Evolutionary conservation across 116 monocot genomes (phyloP).

Genomic region (Iris pallida): DNA sequence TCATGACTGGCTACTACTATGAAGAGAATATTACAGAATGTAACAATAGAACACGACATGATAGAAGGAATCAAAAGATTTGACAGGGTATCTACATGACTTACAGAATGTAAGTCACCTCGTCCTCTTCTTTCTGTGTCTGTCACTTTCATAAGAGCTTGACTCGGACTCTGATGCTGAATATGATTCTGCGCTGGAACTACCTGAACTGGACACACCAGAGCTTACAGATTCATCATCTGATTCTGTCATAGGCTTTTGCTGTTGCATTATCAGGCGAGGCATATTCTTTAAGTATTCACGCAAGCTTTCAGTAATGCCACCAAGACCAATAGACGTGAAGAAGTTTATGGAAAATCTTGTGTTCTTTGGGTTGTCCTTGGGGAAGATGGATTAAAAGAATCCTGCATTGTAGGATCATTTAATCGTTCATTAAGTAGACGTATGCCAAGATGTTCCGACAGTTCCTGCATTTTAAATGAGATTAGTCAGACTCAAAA

Average conservation of each 20-base stretch:
- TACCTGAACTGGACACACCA: constrained; percentile 20
- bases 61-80: no score
- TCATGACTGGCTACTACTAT: no score
- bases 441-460: constrained; percentile 88
- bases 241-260: constrained; percentile 55
- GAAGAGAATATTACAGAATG: no score
- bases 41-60: no score
- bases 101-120: background rate
- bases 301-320: constrained; percentile 85
- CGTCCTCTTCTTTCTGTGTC: constrained; percentile 10
- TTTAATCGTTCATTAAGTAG: constrained; percentile 85
- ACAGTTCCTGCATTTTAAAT: constrained; percentile 57
- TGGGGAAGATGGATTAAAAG: constrained; percentile 85
- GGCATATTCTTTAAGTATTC: constrained; percentile 98
- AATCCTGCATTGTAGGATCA: constrained; percentile 78
- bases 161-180: constrained; percentile 22
- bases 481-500: background rate
- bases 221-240: constrained; percentile 52
- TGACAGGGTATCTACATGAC: no score
- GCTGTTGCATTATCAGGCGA: constrained; percentile 93
- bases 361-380: constrained; percentile 92
- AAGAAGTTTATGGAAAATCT: constrained; percentile 93
- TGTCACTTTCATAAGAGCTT: constrained; percentile 17
- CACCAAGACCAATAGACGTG: constrained; percentile 92
- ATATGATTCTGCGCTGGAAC: constrained; percentile 9